Conservation (phyloP, 2,329 filamentous ascomycete species). For the Fusarium pseudonygamai region DNA sequence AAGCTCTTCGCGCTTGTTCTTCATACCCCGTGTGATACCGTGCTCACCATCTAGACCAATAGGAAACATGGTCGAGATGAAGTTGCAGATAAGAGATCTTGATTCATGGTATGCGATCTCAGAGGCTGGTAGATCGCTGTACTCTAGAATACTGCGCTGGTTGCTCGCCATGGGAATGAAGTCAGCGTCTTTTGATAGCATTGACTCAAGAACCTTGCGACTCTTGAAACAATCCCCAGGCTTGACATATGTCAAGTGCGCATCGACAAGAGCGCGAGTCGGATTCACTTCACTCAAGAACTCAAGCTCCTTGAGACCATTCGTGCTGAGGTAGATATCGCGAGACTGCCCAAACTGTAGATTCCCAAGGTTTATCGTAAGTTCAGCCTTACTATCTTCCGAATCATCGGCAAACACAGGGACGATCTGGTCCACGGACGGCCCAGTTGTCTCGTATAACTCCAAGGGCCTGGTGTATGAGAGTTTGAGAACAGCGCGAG, state of each 20-base stretch:
- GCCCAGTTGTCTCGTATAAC: slow-evolving; percentile 53
- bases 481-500: slow-evolving; percentile 55
- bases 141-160: slow-evolving; percentile 31
- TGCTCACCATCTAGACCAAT: slow-evolving; percentile 48
- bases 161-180: background rate
- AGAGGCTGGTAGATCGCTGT: slow-evolving; percentile 40
- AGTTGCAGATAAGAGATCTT: slow-evolving; percentile 60
- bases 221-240: slow-evolving; percentile 16
- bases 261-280: slow-evolving; percentile 44
- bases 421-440: slow-evolving; percentile 49
- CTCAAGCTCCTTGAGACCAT: slow-evolving; percentile 31
- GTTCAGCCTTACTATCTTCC: slow-evolving; percentile 26
- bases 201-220: background rate
- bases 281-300: background rate
- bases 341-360: slow-evolving; percentile 70
- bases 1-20: slow-evolving; percentile 39
- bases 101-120: slow-evolving; percentile 63
- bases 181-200: background rate
- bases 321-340: slow-evolving; percentile 59
- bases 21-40: background rate
- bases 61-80: slow-evolving; percentile 57
- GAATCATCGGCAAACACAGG: slow-evolving; percentile 25
- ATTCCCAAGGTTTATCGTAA: slow-evolving; percentile 59
- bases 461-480: slow-evolving; percentile 49
- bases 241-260: slow-evolving; percentile 48